phyloP scores from a whole-genome alignment of 306 rosid genomes.

The Gynostemma pentaphyllum region DNA sequence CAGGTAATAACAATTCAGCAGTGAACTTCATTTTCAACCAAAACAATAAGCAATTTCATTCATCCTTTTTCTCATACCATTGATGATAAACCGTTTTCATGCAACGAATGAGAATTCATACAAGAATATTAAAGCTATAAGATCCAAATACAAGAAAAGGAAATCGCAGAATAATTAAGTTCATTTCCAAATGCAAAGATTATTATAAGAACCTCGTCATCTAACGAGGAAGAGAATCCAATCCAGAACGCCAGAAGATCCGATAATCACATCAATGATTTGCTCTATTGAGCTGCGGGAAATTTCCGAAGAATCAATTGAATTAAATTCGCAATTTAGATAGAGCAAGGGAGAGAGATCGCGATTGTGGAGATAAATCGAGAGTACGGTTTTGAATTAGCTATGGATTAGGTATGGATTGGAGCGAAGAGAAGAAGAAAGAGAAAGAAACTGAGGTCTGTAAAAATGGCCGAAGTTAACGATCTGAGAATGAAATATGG shows the following conservation, averaged over 20 bases:
- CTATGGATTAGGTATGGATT: not conserved
- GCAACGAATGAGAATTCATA: not conserved
- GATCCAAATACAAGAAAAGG: not conserved
- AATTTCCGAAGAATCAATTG: not conserved
- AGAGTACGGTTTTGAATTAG: not conserved
- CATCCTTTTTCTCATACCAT: not conserved
- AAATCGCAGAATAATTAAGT: not conserved
- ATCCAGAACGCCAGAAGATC: not conserved
- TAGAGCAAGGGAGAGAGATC: not conserved
- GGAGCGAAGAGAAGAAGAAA: not conserved
- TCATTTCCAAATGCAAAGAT: not conserved
- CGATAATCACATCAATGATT: not conserved
- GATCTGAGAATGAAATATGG: not conserved
- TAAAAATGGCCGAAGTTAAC: not conserved
- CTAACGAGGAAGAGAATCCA: not conserved
- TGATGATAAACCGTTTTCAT: not conserved
- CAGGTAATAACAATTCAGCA: not conserved
- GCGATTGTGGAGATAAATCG: not conserved
- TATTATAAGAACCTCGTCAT: slow-evolving; percentile 6
- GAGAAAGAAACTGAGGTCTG: not conserved
- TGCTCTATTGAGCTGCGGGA: not conserved
- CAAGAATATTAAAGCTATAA: not conserved
- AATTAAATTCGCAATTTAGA: not conserved
- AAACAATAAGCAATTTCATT: not conserved
- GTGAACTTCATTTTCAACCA: not conserved